phyloP scores from a whole-genome alignment of 495 filamentous ascomycete genomes.

The Penicillium turbatum region DNA sequence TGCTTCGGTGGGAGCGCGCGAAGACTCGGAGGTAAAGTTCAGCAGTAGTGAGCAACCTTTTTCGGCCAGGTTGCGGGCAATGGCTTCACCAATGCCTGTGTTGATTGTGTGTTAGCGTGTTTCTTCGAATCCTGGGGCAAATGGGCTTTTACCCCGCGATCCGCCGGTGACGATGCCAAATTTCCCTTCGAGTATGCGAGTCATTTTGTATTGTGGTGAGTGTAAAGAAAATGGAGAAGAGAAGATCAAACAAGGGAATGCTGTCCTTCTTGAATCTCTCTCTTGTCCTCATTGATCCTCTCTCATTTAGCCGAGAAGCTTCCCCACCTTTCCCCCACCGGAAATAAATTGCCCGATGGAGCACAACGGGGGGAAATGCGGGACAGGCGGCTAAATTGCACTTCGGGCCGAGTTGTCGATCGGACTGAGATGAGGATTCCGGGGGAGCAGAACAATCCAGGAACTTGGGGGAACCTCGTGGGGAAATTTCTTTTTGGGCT shows the following conservation, averaged over 20 bases:
- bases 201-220: slow-evolving; percentile 16
- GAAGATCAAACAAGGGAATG: not conserved
- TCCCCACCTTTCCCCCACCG: slow-evolving; percentile 4
- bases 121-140: slow-evolving; percentile 1
- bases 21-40: slow-evolving; percentile 65
- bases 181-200: slow-evolving; percentile 55
- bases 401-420: slow-evolving; percentile 1
- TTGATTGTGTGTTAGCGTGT: slow-evolving; percentile 3
- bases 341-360: slow-evolving; percentile 25
- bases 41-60: slow-evolving; percentile 69
- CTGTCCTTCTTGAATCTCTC: not conserved
- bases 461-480: too few species aligned
- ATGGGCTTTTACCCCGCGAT: slow-evolving; percentile 56
- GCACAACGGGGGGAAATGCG: slow-evolving; percentile 11
- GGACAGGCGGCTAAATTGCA: not conserved
- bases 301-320: slow-evolving; percentile 22
- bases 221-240: not conserved
- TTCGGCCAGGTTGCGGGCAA: slow-evolving; percentile 69
- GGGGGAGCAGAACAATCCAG: too few species aligned
- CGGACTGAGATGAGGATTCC: too few species aligned
- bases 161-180: slow-evolving; percentile 74
- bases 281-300: not conserved
- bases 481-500: too few species aligned
- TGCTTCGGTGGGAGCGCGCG: slow-evolving; percentile 35
- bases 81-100: slow-evolving; percentile 81